phyloP scores from a whole-genome alignment of 495 filamentous ascomycete genomes.

The Penicillium robsamsonii region DNA sequence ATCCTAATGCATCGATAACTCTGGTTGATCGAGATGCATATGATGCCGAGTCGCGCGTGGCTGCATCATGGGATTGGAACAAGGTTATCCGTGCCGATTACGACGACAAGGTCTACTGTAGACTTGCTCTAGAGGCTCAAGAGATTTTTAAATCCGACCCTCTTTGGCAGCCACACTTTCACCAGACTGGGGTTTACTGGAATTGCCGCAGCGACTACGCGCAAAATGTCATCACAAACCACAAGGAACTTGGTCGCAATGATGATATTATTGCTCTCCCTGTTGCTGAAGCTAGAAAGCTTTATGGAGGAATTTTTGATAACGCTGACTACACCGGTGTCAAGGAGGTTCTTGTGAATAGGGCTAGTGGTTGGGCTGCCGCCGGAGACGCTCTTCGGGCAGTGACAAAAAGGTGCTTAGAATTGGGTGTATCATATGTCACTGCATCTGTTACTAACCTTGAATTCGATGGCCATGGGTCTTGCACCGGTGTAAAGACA shows the following conservation, averaged over 20 bases:
- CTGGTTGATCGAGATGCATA: slow-evolving; percentile 57
- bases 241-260: slow-evolving; percentile 43
- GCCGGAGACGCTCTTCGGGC: slow-evolving; percentile 51
- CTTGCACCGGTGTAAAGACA: slow-evolving; percentile 49
- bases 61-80: slow-evolving; percentile 66
- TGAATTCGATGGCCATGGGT: slow-evolving; percentile 38
- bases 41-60: slow-evolving; percentile 39
- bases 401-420: slow-evolving; percentile 45
- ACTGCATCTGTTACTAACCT: slow-evolving; percentile 45
- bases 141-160: slow-evolving; percentile 53
- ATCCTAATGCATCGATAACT: slow-evolving; percentile 50
- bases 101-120: slow-evolving; percentile 53
- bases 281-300: slow-evolving; percentile 42
- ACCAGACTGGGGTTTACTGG: slow-evolving; percentile 55
- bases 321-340: slow-evolving; percentile 53
- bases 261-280: slow-evolving; percentile 39
- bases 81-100: slow-evolving; percentile 69
- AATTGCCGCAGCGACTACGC: slow-evolving; percentile 44
- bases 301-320: slow-evolving; percentile 52
- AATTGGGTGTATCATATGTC: slow-evolving; percentile 53
- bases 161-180: slow-evolving; percentile 54
- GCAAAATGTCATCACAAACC: slow-evolving; percentile 48
- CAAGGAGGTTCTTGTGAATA: slow-evolving; percentile 50
- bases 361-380: slow-evolving; percentile 60
- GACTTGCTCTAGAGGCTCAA: slow-evolving; percentile 56